A percentile compares a stretch with the other conserved stretches of the same genome.
Evolutionary conservation across 441 rosid genomes (phyloP).

Genomic region (Jatropha multifida): DNA sequence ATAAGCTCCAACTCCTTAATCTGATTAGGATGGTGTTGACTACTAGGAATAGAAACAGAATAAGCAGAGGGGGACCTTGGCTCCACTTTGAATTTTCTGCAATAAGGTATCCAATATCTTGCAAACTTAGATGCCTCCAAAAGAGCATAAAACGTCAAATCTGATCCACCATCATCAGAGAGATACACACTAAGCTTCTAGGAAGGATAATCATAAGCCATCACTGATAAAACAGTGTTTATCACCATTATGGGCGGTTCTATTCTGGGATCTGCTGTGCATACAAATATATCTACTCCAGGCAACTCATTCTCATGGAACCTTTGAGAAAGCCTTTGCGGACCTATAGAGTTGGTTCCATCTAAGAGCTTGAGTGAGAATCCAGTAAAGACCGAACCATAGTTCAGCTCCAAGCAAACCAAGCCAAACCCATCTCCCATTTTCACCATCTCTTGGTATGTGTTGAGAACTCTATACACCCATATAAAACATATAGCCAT

Average conservation of each 20-base stretch:
- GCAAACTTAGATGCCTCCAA: slow-evolving; percentile 65
- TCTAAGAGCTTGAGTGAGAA: slow-evolving; percentile 33
- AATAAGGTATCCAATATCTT: slow-evolving; percentile 56
- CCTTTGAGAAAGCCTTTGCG: slow-evolving; percentile 49
- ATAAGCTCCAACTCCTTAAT: slow-evolving; percentile 15
- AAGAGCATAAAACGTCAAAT: slow-evolving; percentile 64
- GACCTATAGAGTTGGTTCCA: slow-evolving; percentile 40
- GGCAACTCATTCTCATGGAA: slow-evolving; percentile 38
- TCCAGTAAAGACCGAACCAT: slow-evolving; percentile 58
- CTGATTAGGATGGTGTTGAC: neutral
- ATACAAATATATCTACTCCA: slow-evolving; percentile 60
- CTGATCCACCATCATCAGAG: slow-evolving; percentile 72
- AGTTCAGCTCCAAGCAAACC: slow-evolving; percentile 45
- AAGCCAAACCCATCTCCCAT: slow-evolving; percentile 46
- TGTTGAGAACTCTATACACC: slow-evolving; percentile 33
- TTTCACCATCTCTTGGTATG: slow-evolving; percentile 28
- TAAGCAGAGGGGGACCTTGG: slow-evolving; percentile 49
- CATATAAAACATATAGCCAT: slow-evolving; percentile 33
- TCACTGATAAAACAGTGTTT: slow-evolving; percentile 61
- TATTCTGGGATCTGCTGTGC: slow-evolving; percentile 68
- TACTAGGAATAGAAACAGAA: slow-evolving; percentile 21
- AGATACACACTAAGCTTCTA: slow-evolving; percentile 60
- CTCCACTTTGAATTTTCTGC: slow-evolving; percentile 43
- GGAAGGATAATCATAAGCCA: slow-evolving; percentile 66
- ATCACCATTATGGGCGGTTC: slow-evolving; percentile 77